phyloP scores from a whole-genome alignment of 2,329 filamentous ascomycete species.

The Scopulariopsis brevicaulis region DNA sequence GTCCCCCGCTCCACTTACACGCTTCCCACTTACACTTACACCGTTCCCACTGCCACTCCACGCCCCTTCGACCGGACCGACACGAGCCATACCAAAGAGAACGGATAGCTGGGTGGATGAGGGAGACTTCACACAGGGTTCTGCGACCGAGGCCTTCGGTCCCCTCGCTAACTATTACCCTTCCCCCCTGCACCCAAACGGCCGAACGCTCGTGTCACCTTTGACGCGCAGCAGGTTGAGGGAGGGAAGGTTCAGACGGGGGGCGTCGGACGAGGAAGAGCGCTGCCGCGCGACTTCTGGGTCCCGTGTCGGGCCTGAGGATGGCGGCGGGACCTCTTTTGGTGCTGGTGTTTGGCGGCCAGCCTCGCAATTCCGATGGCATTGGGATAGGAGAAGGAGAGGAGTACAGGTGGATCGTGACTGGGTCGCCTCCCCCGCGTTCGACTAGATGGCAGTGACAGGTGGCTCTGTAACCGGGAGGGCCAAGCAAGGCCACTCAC shows the following conservation, averaged over 20 bases:
- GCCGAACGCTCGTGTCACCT: not conserved
- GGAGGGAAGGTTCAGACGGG: not conserved
- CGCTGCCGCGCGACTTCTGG: not conserved
- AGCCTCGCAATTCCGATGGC: not conserved
- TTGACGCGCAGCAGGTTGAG: not conserved
- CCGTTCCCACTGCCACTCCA: not conserved
- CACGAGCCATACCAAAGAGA: not conserved
- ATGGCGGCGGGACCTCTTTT: not conserved
- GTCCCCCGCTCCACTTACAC: not conserved
- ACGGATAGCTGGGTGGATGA: not conserved
- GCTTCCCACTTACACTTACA: not conserved
- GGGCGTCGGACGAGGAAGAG: not conserved
- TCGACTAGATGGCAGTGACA: not conserved
- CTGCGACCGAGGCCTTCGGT: not conserved
- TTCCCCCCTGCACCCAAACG: not conserved
- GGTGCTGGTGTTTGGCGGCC: not conserved
- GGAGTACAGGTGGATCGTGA: not conserved
- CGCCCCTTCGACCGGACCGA: not conserved
- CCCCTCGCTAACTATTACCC: not conserved
- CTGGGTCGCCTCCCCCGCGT: not conserved
- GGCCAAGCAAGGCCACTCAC: not conserved
- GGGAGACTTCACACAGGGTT: not conserved
- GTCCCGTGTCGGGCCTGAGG: not conserved
- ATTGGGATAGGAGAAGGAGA: no score
- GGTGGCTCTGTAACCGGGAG: not conserved